Base-by-base conservation (phyloP, 1,284 basidiomycete genomes). In the Chalciporus sp. region DNA sequence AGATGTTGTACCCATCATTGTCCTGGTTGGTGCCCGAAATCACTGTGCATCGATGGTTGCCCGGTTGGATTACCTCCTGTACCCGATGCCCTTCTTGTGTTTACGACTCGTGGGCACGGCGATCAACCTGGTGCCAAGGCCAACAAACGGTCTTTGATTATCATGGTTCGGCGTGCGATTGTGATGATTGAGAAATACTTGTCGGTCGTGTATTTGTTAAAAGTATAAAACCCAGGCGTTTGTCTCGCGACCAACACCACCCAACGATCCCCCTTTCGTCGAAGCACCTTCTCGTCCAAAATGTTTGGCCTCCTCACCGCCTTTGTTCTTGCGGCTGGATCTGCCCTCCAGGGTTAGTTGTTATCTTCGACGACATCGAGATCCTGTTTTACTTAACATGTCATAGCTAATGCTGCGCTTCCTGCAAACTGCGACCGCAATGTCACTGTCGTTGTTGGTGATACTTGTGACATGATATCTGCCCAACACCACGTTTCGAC, bases 401-500 rank as follows among this genome's bases (percentile, higher is more conserved):
- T 33, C 33, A n/a, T 28, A 68, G 66, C 41, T 26, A 55, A 53
- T 19, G 56, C 56, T 3, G 19, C 50, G 5, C 50, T 69, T 27
- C 66, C 66, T 19, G 39, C 63, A 33, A 48, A 54, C 43, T 82
- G 79, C 58, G 67, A 74, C 17, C 74, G 76, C 37, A 69, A 52
- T 42, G 74, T 74, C 51, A 76, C 73, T 8, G 73, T 82, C 37
- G 54, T 54, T 23, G 7, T 53, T 1, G 71, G 48, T 11, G 50
- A 65, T 41, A 65, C 58, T 28, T 69, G 64, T 46, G 7, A 81
- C 56, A 47, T n/a, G 7, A 81, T 81, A 58, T 78, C 76, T 42
- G 74, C 71, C 26, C 55, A 68, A 42, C 61, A 80, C 47, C 72
- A 74, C 35, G 75, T 71, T 26, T 79, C 79, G 16, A 81, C 76